Conservation (phyloP, 2,329 filamentous ascomycete species). For the Pyricularia pennisetigena region DNA sequence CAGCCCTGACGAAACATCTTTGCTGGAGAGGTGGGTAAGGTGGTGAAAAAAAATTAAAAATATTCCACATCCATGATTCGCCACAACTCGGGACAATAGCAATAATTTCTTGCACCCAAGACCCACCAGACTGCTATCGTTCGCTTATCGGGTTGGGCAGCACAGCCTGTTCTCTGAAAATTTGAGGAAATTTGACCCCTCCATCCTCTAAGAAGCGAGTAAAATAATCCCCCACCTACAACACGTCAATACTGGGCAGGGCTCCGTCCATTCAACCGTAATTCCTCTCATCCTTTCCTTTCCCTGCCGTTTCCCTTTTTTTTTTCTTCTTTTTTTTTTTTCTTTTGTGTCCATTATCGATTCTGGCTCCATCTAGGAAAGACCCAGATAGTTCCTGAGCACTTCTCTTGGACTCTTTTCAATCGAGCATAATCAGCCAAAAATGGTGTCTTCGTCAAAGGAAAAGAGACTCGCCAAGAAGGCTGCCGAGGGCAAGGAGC, state of each 20-base stretch:
- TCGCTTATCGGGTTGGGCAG: slow-evolving; percentile 1
- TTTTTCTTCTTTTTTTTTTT: no score
- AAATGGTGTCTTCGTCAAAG: slow-evolving; percentile 61
- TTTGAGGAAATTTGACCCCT: neutral
- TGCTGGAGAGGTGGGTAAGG: neutral
- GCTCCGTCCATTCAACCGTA: neutral
- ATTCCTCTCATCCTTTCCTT: neutral
- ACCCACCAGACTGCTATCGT: neutral
- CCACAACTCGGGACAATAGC: neutral
- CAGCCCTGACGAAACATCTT: neutral
- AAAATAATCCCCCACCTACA: slow-evolving; percentile 1
- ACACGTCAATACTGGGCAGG: slow-evolving; percentile 2
- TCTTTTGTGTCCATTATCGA: neutral
- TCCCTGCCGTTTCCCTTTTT: neutral
- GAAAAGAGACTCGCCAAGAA: slow-evolving; percentile 64
- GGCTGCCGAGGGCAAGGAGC: slow-evolving; percentile 59
- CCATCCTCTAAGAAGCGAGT: neutral
- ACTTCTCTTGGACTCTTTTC: neutral
- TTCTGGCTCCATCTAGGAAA: neutral
- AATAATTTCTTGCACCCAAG: neutral
- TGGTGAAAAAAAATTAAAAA: neutral
- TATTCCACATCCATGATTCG: neutral
- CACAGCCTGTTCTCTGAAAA: neutral
- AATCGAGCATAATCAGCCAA: slow-evolving; percentile 19
- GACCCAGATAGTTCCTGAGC: neutral